Evolutionary conservation across 2,329 filamentous ascomycete genomes (phyloP).

Genomic region (Mycosphaerella sp.): DNA sequence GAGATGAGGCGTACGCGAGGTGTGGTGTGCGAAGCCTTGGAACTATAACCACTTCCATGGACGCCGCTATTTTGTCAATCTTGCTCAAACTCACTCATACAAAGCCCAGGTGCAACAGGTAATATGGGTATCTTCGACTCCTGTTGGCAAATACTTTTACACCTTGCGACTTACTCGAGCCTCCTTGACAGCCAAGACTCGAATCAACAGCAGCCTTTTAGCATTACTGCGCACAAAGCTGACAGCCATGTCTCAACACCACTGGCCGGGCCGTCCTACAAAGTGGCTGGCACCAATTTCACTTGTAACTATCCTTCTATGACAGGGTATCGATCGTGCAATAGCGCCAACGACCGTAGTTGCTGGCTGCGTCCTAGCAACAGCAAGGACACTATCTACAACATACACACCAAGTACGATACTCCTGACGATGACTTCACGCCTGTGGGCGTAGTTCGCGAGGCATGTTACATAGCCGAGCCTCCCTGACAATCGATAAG

Average conservation of each 20-base stretch:
- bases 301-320: conserved; percentile 17
- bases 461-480: conserved; percentile 9
- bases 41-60: neutral
- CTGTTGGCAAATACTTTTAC: conserved; percentile 17
- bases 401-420: conserved; percentile 31
- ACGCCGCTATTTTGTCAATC: neutral
- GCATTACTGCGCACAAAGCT: neutral
- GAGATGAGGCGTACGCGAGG: neutral
- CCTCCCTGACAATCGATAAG: conserved; percentile 19
- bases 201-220: conserved; percentile 9
- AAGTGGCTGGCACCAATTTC: conserved; percentile 17
- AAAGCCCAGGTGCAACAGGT: neutral
- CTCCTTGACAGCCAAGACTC: conserved; percentile 4
- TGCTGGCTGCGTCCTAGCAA: conserved; percentile 23
- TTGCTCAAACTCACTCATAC: neutral
- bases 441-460: conserved; percentile 27
- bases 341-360: conserved; percentile 25
- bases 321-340: conserved; percentile 17
- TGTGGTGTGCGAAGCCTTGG: neutral
- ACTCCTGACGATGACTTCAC: conserved; percentile 16
- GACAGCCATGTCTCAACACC: conserved; percentile 1
- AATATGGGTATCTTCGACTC: conserved; percentile 18
- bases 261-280: conserved; percentile 9
- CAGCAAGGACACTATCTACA: conserved; percentile 18
- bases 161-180: conserved; percentile 9